phyloP scores from a whole-genome alignment of 768 basidiomycete species.

The Vararia minispora region DNA sequence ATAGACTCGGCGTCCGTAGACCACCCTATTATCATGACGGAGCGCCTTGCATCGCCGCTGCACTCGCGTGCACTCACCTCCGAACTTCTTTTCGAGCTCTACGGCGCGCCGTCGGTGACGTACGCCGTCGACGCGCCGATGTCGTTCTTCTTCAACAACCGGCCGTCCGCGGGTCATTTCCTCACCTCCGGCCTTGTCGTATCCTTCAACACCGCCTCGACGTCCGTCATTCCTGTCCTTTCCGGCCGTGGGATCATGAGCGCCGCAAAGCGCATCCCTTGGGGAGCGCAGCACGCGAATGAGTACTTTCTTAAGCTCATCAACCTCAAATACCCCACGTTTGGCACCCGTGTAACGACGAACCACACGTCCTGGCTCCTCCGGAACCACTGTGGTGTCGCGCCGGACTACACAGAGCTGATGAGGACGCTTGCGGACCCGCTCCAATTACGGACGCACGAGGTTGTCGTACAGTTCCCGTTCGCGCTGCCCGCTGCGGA shows the following conservation, averaged over 20 bases:
- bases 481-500: constrained; percentile 50
- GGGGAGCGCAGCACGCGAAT: constrained; percentile 83
- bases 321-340: constrained; percentile 91
- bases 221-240: constrained; percentile 82
- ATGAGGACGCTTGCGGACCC: constrained; percentile 66
- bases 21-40: constrained; percentile 91
- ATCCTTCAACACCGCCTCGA: constrained; percentile 87
- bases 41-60: constrained; percentile 77
- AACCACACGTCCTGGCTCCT: constrained; percentile 84
- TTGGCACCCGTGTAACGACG: constrained; percentile 74
- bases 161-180: constrained; percentile 30
- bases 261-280: constrained; percentile 85
- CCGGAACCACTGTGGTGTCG: constrained; percentile 75
- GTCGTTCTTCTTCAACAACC: constrained; percentile 81
- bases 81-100: constrained; percentile 93
- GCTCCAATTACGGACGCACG: constrained; percentile 43
- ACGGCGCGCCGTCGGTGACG: constrained; percentile 72
- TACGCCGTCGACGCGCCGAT: constrained; percentile 88
- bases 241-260: constrained; percentile 75
- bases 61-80: constrained; percentile 90
- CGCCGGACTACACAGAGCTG: constrained; percentile 60
- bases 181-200: constrained; percentile 70
- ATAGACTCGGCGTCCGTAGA: constrained; percentile 66
- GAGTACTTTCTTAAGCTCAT: constrained; percentile 90
- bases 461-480: constrained; percentile 83